Percentiles rank a stretch among this genome's conserved stretches.
These are phyloP conservation scores for Gamsiella multidivaricata DNA, from an alignment of 192 early-diverging fungal genomes.

Conservation along the genomic window DNA sequence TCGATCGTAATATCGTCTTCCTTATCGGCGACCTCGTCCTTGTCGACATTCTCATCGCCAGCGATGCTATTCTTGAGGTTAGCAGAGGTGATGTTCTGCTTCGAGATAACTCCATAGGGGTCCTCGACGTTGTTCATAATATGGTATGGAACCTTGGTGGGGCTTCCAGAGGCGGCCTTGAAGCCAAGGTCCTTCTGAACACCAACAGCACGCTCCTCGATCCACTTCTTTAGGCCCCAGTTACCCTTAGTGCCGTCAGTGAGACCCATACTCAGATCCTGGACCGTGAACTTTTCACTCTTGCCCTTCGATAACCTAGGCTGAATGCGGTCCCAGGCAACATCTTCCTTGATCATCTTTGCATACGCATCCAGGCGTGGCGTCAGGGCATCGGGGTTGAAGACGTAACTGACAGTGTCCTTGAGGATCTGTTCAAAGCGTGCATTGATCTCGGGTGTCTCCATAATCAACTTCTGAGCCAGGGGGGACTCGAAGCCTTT, in stretches of 20 bases:
- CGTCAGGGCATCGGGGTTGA: constrained; percentile 53
- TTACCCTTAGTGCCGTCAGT: neutral
- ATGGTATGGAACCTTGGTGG: constrained; percentile 16
- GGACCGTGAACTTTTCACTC: constrained; percentile 23
- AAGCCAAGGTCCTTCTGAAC: constrained; percentile 27
- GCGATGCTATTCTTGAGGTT: neutral
- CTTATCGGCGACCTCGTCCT: neutral
- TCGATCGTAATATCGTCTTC: neutral
- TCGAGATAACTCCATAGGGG: constrained; percentile 9
- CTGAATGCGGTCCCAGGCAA: constrained; percentile 53
- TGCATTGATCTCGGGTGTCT: constrained; percentile 46
- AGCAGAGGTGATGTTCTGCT: neutral
- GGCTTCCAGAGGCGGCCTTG: constrained; percentile 9
- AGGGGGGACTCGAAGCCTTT: constrained; percentile 30
- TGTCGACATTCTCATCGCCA: neutral
- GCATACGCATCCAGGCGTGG: constrained; percentile 49
- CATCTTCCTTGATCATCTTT: constrained; percentile 56
- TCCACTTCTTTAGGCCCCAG: constrained; percentile 27
- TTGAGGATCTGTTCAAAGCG: constrained; percentile 55
- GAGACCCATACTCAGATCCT: constrained; percentile 21
- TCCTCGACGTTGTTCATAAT: constrained; percentile 12
- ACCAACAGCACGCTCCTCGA: constrained; percentile 2
- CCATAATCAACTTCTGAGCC: constrained; percentile 44
- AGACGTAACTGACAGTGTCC: constrained; percentile 54
- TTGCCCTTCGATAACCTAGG: constrained; percentile 21